phyloP scores from a whole-genome alignment of 352 stramenopile genomes.

The Ophiocytium majus region DNA sequence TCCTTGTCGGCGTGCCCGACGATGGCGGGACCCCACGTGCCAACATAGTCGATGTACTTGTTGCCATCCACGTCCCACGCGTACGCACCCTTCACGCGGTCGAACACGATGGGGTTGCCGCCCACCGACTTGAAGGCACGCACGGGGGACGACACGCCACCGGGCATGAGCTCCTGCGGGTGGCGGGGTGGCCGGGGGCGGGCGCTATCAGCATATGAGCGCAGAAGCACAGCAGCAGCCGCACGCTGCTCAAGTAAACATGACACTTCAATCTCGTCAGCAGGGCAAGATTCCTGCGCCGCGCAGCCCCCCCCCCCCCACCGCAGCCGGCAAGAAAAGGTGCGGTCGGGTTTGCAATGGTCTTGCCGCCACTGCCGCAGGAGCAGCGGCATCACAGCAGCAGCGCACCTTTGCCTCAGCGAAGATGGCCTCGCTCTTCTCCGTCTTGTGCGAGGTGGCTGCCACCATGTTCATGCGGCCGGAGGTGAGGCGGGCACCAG shows the following conservation, averaged over 20 bases:
- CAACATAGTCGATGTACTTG: constrained; percentile 70
- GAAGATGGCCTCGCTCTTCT: constrained; percentile 49
- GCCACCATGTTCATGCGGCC: constrained; percentile 35
- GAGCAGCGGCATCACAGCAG: constrained; percentile 8
- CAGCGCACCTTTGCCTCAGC: constrained; percentile 41
- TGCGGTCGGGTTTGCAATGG: too few species aligned
- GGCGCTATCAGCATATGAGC: too few species aligned
- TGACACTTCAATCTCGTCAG: too few species aligned
- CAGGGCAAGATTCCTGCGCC: too few species aligned
- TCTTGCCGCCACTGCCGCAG: background rate
- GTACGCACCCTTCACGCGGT: constrained; percentile 76
- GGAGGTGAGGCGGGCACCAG: background rate
- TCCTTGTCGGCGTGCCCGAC: constrained; percentile 78
- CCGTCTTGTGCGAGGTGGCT: constrained; percentile 33
- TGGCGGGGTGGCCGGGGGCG: too few species aligned
- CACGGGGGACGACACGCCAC: constrained; percentile 76
- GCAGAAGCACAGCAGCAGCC: too few species aligned
- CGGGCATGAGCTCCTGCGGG: constrained; percentile 71
- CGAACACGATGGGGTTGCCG: constrained; percentile 79
- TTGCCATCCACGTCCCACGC: constrained; percentile 76
- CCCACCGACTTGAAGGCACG: constrained; percentile 80
- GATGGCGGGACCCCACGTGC: constrained; percentile 80
- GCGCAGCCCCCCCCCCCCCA: too few species aligned
- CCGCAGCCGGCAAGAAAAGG: too few species aligned
- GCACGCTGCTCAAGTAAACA: too few species aligned